phyloP scores from a whole-genome alignment of 768 basidiomycete genomes.

The Lentinus tigrinus region DNA sequence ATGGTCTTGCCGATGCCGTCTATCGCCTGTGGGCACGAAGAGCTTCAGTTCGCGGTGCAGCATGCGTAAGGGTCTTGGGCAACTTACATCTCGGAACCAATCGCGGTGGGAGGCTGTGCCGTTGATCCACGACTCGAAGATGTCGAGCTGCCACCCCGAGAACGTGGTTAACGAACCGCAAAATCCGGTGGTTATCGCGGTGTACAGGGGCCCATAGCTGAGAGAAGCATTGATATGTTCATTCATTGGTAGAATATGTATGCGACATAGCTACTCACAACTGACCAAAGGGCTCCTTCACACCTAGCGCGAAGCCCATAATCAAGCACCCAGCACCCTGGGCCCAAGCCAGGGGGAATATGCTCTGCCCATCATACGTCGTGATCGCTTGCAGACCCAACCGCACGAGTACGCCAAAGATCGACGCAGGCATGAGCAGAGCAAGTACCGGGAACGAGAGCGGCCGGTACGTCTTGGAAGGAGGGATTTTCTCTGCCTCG shows the following conservation, averaged over 20 bases:
- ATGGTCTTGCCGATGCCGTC: conserved; percentile 82
- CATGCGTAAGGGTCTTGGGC: not conserved
- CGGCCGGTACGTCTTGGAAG: conserved; percentile 44
- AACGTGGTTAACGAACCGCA: conserved; percentile 97
- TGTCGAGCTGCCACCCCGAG: conserved; percentile 90
- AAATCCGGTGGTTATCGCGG: conserved; percentile 87
- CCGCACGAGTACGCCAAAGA: conserved; percentile 82
- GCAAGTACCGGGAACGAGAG: conserved; percentile 63
- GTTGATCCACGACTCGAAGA: conserved; percentile 86
- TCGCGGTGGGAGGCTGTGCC: conserved; percentile 49
- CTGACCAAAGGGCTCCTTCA: conserved; percentile 70
- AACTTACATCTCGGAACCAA: conserved; percentile 71
- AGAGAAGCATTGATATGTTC: not conserved
- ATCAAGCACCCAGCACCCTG: conserved; percentile 88
- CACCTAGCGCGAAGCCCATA: conserved; percentile 78
- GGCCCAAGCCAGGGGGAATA: conserved; percentile 82
- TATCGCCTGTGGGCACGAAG: conserved; percentile 55
- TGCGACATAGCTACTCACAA: conserved; percentile 51
- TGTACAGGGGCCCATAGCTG: conserved; percentile 88
- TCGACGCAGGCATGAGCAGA: conserved; percentile 76
- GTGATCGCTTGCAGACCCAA: conserved; percentile 75
- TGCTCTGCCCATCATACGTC: conserved; percentile 68
- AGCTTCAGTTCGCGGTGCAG: not conserved
- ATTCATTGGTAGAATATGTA: not conserved
- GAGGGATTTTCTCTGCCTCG: conserved; percentile 31